Evolutionary conservation across 163 green algal species (phyloP).

Genomic region (Chlamydomonas reinhardtii): DNA sequence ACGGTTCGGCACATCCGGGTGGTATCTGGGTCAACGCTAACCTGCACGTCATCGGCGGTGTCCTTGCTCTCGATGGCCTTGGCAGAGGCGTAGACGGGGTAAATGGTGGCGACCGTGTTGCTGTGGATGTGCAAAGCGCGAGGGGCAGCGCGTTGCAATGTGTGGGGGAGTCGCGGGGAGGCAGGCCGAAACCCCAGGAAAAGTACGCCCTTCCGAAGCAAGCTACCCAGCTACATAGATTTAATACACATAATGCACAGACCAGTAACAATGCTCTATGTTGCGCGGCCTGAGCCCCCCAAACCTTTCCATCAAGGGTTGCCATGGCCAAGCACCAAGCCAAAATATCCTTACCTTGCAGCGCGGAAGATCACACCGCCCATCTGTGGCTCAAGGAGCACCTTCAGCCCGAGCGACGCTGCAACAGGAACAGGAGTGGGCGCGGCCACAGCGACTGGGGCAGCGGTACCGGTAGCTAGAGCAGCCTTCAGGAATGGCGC

Average conservation of each 20-base stretch:
- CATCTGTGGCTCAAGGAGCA: constrained; percentile 9
- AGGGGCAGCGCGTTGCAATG: not conserved
- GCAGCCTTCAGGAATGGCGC: no score
- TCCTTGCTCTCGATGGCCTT: constrained; percentile 47
- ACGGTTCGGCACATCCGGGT: no score
- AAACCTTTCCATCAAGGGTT: not conserved
- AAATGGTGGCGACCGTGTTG: constrained; percentile 40
- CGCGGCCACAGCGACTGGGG: not conserved
- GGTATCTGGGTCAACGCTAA: not conserved
- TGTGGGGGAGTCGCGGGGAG: no score
- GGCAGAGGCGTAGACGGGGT: constrained; percentile 34
- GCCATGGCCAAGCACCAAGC: no score
- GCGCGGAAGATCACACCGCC: constrained; percentile 40
- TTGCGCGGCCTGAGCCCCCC: no score
- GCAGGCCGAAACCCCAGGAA: no score
- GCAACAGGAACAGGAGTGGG: not conserved
- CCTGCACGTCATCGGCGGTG: constrained; percentile 28
- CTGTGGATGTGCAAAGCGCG: no score
- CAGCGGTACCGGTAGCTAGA: no score
- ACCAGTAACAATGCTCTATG: no score
- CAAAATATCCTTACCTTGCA: constrained; percentile 17
- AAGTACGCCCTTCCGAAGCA: no score
- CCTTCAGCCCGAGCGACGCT: constrained; percentile 11
- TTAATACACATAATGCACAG: no score
- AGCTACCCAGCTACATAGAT: no score